Evolutionary conservation across 139 green algal species (phyloP).

Genomic region (Volvox africanus): DNA sequence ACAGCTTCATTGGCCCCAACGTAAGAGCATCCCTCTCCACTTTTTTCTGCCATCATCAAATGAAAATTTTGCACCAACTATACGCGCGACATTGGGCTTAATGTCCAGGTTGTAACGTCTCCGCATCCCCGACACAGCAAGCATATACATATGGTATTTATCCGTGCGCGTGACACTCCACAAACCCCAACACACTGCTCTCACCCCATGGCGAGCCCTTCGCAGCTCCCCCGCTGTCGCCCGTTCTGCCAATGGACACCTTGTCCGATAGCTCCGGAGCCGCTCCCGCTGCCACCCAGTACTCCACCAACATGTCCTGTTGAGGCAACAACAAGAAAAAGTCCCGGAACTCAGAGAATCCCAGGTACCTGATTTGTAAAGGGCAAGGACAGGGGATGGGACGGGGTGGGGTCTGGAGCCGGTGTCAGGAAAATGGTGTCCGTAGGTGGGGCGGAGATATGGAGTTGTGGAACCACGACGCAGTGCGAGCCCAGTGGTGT

Average conservation of each 20-base stretch:
- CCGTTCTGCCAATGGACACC: background rate
- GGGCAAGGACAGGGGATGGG: background rate
- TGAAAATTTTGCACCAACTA: too few relatives aligned
- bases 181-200: background rate
- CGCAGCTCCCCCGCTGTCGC: background rate
- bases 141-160: too few relatives aligned
- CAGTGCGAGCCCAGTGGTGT: too few relatives aligned
- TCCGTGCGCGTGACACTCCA: background rate
- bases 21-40: too few relatives aligned
- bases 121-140: too few relatives aligned
- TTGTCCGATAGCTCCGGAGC: conserved; percentile 48
- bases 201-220: conserved; percentile 46
- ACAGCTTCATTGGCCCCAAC: too few relatives aligned
- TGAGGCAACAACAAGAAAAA: conserved; percentile 81
- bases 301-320: conserved; percentile 64
- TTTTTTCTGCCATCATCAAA: too few relatives aligned
- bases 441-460: too few relatives aligned
- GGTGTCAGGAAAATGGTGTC: too few relatives aligned
- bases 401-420: background rate
- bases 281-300: conserved; percentile 32
- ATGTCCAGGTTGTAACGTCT: too few relatives aligned
- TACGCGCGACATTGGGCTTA: too few relatives aligned
- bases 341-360: conserved; percentile 71
- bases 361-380: conserved; percentile 49
- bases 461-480: too few relatives aligned